Evolutionary conservation across 805 yeast genomes (phyloP), one percentile per base, ranked within the genome.

Genomic region (Zygosaccharomyces gambellarensis): DNA sequence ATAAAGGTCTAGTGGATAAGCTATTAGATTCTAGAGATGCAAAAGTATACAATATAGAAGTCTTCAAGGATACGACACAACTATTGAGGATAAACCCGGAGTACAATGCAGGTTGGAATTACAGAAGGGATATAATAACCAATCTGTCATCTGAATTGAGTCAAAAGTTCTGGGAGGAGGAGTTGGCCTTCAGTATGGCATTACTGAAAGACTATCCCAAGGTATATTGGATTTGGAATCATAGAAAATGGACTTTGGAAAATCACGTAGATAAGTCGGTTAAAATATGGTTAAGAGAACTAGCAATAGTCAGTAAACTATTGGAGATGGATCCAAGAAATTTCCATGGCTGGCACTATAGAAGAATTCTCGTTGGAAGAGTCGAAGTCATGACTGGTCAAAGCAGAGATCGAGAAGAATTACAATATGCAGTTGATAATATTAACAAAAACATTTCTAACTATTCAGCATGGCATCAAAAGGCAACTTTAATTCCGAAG

Each of bases 191-290:
- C 61, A 74, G 82, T 1, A 72, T 83, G 70, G 67, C 64, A 0
- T 78, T 81, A 55, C 68, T 94, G 57, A 78, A 78, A 47, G 68
- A 74, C 48, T 83, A 69, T 56, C 98, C 99, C 1, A 94, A 94
- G 64, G 88, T 90, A 36, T 94, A 94, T 63, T 94, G 98, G 97
- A 83, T 94, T 10, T 94, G 98, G 97, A 86, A 83, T 58, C 97
- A 94, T 64, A 74, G 99, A 32, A 70, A 78, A 9, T 94, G 99
- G 98, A 77, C 86, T 39, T 67, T 92, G 36, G 75, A 78, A 31
- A 63, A 72, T 17, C 78, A 79, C 30, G 73, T 76, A 1, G 57
- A 61, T 0, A 79, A 84, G 9, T 54, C 62, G 2, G 44, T 49
- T 3, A 46, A 47, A n/a, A 69, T 83, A 47, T 89, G 95, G 94